Percentiles rank a stretch among this genome's conserved stretches.
Evolutionary conservation across 148 eudicot genomes (phyloP).

Genomic region (Amaranthus palmeri): DNA sequence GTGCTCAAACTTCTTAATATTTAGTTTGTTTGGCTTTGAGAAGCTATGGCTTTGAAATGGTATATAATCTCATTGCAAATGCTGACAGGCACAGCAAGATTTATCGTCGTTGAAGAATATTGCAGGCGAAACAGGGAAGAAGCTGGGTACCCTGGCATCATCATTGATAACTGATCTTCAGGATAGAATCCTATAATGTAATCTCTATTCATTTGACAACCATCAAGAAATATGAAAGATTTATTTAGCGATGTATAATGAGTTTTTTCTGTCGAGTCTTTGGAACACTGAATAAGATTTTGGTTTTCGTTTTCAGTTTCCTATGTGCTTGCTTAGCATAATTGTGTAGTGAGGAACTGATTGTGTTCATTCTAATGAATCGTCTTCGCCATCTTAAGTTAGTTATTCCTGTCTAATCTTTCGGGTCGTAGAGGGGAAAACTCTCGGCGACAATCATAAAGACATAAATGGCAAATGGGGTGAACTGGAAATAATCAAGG

Average conservation of each 20-base stretch:
- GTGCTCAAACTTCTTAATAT: too few species aligned
- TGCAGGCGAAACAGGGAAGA: conserved; percentile 97
- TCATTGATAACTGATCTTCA: conserved; percentile 66
- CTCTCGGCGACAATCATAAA: background rate
- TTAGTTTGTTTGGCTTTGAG: too few species aligned
- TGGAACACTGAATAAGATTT: conserved; percentile 21
- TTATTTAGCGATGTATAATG: conserved; percentile 30
- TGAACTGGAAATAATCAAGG: too few species aligned
- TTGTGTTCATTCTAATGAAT: background rate
- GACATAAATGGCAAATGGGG: background rate
- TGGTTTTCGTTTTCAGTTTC: conserved; percentile 9
- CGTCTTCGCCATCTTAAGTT: background rate
- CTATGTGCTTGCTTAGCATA: conserved; percentile 5
- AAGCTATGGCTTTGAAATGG: background rate
- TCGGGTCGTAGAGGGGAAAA: too few species aligned
- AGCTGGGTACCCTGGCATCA: conserved; percentile 69
- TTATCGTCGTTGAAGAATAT: conserved; percentile 83
- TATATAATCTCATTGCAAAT: background rate
- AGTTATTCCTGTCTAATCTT: background rate
- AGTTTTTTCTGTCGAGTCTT: conserved; percentile 26
- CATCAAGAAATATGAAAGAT: conserved; percentile 17
- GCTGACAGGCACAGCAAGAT: conserved; percentile 88
- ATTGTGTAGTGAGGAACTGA: conserved; percentile 7
- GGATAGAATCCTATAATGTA: conserved; percentile 65
- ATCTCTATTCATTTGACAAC: conserved; percentile 22